phyloP scores from a whole-genome alignment of 371 early-diverging fungal genomes.

The Catenaria anguillulae region DNA sequence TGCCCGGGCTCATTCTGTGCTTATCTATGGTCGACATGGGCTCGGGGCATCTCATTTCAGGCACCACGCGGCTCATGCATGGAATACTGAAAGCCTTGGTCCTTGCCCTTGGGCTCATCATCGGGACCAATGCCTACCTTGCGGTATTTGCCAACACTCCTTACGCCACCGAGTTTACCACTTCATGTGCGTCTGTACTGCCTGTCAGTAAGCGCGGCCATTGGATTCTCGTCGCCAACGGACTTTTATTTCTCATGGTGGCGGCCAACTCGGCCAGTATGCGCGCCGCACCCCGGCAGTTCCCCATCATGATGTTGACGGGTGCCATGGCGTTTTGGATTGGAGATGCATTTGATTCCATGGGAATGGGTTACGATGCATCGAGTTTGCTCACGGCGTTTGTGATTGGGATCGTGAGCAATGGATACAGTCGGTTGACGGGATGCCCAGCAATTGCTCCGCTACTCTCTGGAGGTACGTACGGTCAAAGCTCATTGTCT shows the following conservation, averaged over 20 bases:
- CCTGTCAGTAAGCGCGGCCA: background rate
- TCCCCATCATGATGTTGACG: slow-evolving; percentile 1
- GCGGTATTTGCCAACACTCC: too few species aligned
- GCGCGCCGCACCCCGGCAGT: background rate
- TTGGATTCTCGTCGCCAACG: background rate
- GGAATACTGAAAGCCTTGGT: background rate
- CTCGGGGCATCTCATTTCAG: background rate
- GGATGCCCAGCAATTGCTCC: background rate
- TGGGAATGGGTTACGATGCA: background rate
- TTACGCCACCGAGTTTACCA: too few species aligned
- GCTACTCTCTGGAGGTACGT: background rate
- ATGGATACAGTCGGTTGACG: background rate
- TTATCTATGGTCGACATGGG: background rate
- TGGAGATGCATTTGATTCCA: too few species aligned
- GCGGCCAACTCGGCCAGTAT: background rate
- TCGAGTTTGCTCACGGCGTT: background rate
- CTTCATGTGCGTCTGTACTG: background rate
- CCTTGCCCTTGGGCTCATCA: background rate
- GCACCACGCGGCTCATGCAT: background rate
- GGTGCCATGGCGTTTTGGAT: background rate
- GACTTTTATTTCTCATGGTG: background rate
- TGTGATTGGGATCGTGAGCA: background rate
- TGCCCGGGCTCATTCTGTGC: background rate
- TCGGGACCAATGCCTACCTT: background rate
- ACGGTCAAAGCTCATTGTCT: too few species aligned